Evolutionary conservation across 768 basidiomycete species (phyloP), one percentile per base, ranked within the genome.

Genomic region (Tulasnella sp.): DNA sequence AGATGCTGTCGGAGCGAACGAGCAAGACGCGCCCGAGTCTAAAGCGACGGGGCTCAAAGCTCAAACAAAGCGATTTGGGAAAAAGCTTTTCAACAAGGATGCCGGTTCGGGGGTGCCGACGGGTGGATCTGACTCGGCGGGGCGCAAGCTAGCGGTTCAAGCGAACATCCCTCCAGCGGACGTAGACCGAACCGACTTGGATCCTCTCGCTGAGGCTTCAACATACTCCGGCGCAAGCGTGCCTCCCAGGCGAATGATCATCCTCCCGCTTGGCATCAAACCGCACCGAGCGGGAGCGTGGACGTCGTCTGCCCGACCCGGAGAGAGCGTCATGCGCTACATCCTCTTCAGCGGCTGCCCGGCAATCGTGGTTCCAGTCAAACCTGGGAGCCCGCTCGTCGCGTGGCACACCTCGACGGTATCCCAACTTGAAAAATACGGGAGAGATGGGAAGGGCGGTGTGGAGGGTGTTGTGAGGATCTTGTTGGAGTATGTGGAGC

Each of bases 381-480:
- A 89, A 83, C 81, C 87, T 9, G 91, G 91, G 38, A 89, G 89
- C 52, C 91, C 91, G 27, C 86, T 92, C 48, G 82, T 91, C 38
- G 89, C 90, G 10, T 92, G 91, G 91, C 90, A 91, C 82, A 85
- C 87, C 31, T 84, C 91, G 79, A 92, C 91, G 18, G 85, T 92
- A 34, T 88, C 89, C 81, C 84, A 89, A 75, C 83, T 92, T 19
- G 91, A 90, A 90, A 85, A 88, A 79, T 84, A 91, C 39, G 87
- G 85, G 31, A 83, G 79, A 34, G 83, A 83, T 62, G 81, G 81
- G 27, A 86, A 86, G 27, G 85, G 44, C 1, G 44, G 84, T 79
- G 90, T 89, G 80, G 86, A 88, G 80, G 90, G 89, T 3, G 86
- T 91, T n/a, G 87, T 90, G 21, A 84, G 86, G 78, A 88, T 90